A percentile compares a stretch with the other conserved stretches of the same genome.
Conservation (phyloP, 192 early-diverging fungal species). For the Dimargaris xerosporica region DNA sequence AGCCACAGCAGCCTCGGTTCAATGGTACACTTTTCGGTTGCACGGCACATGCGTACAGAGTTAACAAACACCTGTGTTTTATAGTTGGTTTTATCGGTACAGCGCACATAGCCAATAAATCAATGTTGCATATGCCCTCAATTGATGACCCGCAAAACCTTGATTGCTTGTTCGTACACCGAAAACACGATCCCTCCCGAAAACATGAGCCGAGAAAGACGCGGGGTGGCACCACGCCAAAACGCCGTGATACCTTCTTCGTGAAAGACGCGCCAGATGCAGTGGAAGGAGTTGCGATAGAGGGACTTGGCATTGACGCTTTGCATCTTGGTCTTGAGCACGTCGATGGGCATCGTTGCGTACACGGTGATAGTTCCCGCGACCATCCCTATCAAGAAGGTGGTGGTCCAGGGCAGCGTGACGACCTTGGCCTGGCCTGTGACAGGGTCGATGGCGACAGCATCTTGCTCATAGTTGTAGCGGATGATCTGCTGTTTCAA, state of each 20-base stretch:
- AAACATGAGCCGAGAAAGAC: conserved; percentile 70
- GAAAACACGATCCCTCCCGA: conserved; percentile 23
- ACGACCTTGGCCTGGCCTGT: conserved; percentile 14
- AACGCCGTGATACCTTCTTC: conserved; percentile 68
- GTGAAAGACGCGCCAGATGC: conserved; percentile 47
- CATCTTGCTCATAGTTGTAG: not conserved
- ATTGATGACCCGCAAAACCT: conserved; percentile 15
- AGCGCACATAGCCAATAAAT: not conserved
- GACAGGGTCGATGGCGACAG: not conserved
- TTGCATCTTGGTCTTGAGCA: conserved; percentile 97
- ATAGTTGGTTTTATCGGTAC: not conserved
- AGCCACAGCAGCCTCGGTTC: not conserved
- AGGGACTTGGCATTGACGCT: conserved; percentile 46
- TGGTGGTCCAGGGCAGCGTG: conserved; percentile 34
- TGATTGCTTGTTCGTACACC: conserved; percentile 30
- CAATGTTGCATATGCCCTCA: not conserved
- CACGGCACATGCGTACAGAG: not conserved
- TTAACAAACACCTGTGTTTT: not conserved
- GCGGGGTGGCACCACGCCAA: conserved; percentile 92
- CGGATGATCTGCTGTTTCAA: conserved; percentile 39
- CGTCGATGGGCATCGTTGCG: conserved; percentile 91
- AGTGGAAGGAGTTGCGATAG: conserved; percentile 61
- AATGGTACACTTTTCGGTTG: not conserved
- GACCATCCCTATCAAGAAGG: conserved; percentile 61
- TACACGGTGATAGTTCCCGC: conserved; percentile 91